Conservation (phyloP, 345 rosid species). For the Rhizophora mangle region DNA sequence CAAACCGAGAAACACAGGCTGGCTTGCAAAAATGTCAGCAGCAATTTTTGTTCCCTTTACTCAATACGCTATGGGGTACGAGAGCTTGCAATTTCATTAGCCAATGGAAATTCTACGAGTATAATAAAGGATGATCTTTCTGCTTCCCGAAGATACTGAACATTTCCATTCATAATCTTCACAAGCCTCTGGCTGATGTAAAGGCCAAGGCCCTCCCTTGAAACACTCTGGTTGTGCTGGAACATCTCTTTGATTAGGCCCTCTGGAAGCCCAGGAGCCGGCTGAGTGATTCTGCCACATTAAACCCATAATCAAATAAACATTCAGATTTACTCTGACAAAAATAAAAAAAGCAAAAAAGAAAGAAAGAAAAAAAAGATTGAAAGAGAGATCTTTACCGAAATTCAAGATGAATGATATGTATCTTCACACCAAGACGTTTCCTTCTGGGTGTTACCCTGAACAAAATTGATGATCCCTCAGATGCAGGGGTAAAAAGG, state of each 20-base stretch:
- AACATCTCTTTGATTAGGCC: slow-evolving; percentile 68
- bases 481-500: slow-evolving; percentile 52
- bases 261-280: slow-evolving; percentile 80
- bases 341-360: no score
- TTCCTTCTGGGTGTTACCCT: slow-evolving; percentile 44
- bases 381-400: slow-evolving; percentile 30
- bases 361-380: no score
- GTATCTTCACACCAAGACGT: slow-evolving; percentile 56
- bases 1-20: no score
- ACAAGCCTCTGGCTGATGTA: slow-evolving; percentile 69
- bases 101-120: slow-evolving; percentile 60
- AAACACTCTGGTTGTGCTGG: slow-evolving; percentile 42
- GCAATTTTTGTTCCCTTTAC: not conserved
- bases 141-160: slow-evolving; percentile 71
- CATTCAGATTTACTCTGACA: not conserved
- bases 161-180: slow-evolving; percentile 73
- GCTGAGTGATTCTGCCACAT: slow-evolving; percentile 58
- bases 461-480: slow-evolving; percentile 50
- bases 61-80: not conserved
- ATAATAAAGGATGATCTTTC: slow-evolving; percentile 65
- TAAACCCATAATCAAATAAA: slow-evolving; percentile 1
- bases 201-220: slow-evolving; percentile 83
- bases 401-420: slow-evolving; percentile 72
- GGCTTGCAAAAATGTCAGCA: not conserved
- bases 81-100: not conserved